Conservation (phyloP, 805 yeast genomes). For the Barnettozyma californica region DNA sequence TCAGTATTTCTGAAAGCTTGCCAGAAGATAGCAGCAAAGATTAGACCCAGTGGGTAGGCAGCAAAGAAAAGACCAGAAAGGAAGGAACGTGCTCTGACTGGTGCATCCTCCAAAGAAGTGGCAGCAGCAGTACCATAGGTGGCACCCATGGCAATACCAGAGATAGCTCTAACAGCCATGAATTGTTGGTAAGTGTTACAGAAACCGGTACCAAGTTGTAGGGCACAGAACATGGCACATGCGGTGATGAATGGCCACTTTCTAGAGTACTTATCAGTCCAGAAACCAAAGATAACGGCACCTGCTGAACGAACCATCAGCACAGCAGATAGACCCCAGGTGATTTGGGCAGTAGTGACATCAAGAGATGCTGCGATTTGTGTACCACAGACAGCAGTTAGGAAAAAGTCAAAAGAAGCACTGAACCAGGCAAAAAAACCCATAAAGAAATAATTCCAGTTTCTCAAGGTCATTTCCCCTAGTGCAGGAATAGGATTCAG, state of each 20-base stretch:
- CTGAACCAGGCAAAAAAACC: conserved; percentile 67
- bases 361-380: conserved; percentile 46
- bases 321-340: conserved; percentile 73
- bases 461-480: conserved; percentile 30
- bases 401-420: conserved; percentile 70
- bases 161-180: conserved; percentile 56
- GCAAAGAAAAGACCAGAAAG: conserved; percentile 55
- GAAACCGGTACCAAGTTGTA: conserved; percentile 66
- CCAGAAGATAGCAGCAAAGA: conserved; percentile 57
- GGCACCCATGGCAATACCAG: conserved; percentile 55
- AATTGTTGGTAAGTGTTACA: conserved; percentile 51
- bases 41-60: conserved; percentile 61
- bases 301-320: conserved; percentile 70
- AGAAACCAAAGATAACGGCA: conserved; percentile 58
- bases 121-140: conserved; percentile 41
- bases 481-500: conserved; percentile 42
- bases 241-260: conserved; percentile 62
- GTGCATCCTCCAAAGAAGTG: conserved; percentile 56
- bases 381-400: conserved; percentile 53
- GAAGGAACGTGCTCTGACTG: conserved; percentile 54
- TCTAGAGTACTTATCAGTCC: conserved; percentile 60
- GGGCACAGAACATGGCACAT: conserved; percentile 42
- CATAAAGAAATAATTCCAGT: conserved; percentile 55
- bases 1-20: conserved; percentile 49
- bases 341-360: conserved; percentile 43